These are phyloP conservation scores for Colletotrichum sp. DNA, from an alignment of 2,329 filamentous ascomycete species.

Conservation along the genomic window DNA sequence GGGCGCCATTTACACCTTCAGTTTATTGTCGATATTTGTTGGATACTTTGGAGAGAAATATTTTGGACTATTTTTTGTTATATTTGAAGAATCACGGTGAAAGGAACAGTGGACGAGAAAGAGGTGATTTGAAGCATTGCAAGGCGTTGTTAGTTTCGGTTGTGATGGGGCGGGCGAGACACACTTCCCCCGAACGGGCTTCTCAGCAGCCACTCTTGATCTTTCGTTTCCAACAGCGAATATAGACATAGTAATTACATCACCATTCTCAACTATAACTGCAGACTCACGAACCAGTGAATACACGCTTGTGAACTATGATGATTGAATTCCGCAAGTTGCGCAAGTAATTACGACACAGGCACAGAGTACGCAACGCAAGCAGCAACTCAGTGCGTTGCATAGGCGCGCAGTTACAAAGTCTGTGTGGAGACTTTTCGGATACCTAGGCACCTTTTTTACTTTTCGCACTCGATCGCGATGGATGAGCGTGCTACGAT, in stretches of 20 bases:
- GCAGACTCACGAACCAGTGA: not conserved
- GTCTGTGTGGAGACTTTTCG: not conserved
- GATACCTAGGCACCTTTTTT: not conserved
- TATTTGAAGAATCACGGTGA: not conserved
- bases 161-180: not conserved
- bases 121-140: not conserved
- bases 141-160: not conserved
- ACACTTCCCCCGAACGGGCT: not conserved
- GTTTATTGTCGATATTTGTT: not conserved
- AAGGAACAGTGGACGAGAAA: not conserved
- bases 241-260: not conserved
- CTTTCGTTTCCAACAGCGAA: not conserved
- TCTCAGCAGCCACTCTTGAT: conserved; percentile 1
- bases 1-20: not conserved
- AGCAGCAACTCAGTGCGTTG: not conserved
- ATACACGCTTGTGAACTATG: not conserved
- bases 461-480: not conserved
- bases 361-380: not conserved
- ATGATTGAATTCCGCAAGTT: not conserved
- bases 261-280: not conserved
- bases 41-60: not conserved
- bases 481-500: not conserved
- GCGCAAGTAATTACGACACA: not conserved
- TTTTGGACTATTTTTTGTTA: not conserved
- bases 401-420: not conserved